These are phyloP conservation scores for Neurospora sp. DNA, from an alignment of 495 filamentous ascomycete genomes.

Conservation along the genomic window DNA sequence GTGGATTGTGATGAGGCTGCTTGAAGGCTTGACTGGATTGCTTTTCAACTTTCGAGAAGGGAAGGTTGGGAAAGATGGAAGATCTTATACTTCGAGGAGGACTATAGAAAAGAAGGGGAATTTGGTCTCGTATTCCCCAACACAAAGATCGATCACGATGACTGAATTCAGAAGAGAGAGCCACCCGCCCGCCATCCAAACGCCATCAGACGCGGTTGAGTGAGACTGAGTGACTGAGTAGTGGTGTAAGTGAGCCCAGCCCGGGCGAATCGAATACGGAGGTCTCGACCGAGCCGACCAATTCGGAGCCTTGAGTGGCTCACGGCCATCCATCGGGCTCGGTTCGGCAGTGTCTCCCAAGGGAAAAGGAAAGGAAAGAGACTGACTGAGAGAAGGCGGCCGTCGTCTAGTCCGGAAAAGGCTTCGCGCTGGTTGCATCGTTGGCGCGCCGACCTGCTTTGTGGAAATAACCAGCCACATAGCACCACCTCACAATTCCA, in stretches of 20 bases:
- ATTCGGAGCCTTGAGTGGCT: neutral
- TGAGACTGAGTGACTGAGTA: neutral
- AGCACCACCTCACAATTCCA: neutral
- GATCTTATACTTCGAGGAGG: neutral
- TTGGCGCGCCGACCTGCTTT: neutral
- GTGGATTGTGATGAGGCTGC: neutral
- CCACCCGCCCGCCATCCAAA: neutral
- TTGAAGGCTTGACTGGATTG: neutral
- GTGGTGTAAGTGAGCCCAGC: neutral
- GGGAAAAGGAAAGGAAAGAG: neutral
- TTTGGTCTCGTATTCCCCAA: neutral
- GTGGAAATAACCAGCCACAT: neutral
- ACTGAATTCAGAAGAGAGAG: neutral
- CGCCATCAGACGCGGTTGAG: neutral
- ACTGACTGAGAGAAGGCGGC: neutral
- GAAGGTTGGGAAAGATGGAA: neutral
- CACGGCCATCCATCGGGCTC: neutral
- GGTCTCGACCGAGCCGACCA: neutral
- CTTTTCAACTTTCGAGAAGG: neutral
- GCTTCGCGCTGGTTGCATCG: neutral
- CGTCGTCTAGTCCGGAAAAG: neutral
- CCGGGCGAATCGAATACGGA: neutral
- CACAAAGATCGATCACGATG: neutral
- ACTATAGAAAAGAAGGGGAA: neutral
- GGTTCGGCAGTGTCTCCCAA: neutral